Evolutionary conservation across 768 basidiomycete species (phyloP).

Genomic region (Daedaleopsis sinensis): DNA sequence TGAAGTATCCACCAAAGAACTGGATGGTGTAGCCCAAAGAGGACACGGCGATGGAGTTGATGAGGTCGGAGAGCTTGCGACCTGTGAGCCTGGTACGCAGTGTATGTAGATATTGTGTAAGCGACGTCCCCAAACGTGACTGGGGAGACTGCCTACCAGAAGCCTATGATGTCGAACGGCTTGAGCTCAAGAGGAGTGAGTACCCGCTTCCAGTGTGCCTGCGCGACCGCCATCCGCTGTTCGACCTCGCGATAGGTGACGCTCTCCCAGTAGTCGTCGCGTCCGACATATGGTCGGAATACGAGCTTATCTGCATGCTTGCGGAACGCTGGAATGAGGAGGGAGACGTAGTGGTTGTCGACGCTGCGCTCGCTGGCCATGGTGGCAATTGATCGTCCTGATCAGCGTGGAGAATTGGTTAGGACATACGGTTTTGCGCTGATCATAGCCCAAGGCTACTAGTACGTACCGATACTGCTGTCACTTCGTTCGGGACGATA

Average conservation of each 20-base stretch:
- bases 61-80: slow-evolving; percentile 2
- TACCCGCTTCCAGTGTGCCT: background rate
- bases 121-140: background rate
- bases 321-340: background rate
- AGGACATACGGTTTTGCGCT: too few species aligned
- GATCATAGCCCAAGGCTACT: too few species aligned
- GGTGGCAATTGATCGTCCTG: background rate
- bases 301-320: background rate
- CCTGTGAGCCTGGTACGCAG: slow-evolving; percentile 5
- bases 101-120: background rate
- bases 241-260: background rate
- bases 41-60: slow-evolving; percentile 1
- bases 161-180: background rate
- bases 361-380: background rate
- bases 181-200: background rate
- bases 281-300: background rate
- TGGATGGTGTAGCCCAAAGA: background rate
- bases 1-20: slow-evolving; percentile 1
- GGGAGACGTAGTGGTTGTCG: background rate
- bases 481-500: too few species aligned
- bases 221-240: background rate
- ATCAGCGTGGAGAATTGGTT: too few species aligned
- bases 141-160: background rate
- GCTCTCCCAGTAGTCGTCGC: background rate
- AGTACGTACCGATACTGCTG: too few species aligned